Evolutionary conservation across 23 red algal genomes (phyloP), one percentile per base, ranked within the genome.

Genomic region (Gracilaria caudata): DNA sequence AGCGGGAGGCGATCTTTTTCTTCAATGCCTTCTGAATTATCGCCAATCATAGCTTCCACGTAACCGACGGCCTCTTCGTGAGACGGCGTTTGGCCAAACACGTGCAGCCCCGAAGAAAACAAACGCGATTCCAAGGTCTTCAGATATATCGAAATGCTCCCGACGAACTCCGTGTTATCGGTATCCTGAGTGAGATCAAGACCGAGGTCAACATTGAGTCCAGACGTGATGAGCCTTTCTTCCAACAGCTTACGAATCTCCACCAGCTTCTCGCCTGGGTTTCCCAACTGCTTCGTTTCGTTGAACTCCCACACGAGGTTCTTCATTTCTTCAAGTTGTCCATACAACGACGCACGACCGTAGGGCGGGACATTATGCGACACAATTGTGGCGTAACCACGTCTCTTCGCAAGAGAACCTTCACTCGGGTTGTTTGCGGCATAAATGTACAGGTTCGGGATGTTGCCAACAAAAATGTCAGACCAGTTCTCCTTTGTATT

Each of bases 371-470:
- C 90, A 45, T 78, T 78, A 51, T 93, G 90, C 24, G 80, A 86
- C 51, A 93, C 78, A 68, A 93, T 78, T 19, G 90, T 93, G 28
- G 79, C 90, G 71, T 84, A 86, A 13, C 68, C 90, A 8, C 92
- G 71, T 60, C 92, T 68, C 82, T 94, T 94, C 9, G 92, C 81
- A 16, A 94, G 81, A 2, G 92, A 74, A 23, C 73, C 78, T 63
- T 94, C 92, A 9, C 73, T 72, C 1, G 92, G 92, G 53, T 94
- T 94, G 73, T 94, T 94, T 38, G 73, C 82, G 34, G 92, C 92
- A 63, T 94, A 94, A 77, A 88, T 43, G 74, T 94, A 94, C 51
- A 87, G 21, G 77, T 94, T 87, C 29, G 92, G 92, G 33, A 94
- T 19, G 53, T 87, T 79, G 25, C 92, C 49, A 20, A 94, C 63